Evolutionary conservation across 805 yeast species (phyloP).

Genomic region (Lachancea thermotolerans): DNA sequence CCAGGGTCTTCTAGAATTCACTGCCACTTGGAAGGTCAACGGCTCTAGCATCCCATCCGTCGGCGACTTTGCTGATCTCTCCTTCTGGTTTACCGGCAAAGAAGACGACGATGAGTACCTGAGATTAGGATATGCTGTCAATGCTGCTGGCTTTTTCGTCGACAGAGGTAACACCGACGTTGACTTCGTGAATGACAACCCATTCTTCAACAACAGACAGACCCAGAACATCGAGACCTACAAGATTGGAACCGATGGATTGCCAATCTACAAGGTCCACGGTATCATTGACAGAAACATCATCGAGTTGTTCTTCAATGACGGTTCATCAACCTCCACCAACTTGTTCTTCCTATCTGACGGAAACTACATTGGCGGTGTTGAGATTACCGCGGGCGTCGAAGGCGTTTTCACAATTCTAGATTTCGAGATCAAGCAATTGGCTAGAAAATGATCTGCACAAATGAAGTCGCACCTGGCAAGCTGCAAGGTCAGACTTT

Average conservation of each 20-base stretch:
- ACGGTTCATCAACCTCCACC: slow-evolving; percentile 26
- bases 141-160: slow-evolving; percentile 20
- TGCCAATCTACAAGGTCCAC: slow-evolving; percentile 19
- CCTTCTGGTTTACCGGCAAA: slow-evolving; percentile 15
- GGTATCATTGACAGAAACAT: slow-evolving; percentile 30
- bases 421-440: slow-evolving; percentile 9
- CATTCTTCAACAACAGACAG: slow-evolving; percentile 25
- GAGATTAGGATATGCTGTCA: slow-evolving; percentile 25
- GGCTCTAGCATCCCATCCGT: slow-evolving; percentile 3
- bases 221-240: slow-evolving; percentile 22
- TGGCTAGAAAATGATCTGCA: neutral
- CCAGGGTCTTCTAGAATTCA: slow-evolving; percentile 24
- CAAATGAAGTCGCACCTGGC: too few species aligned
- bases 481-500: too few species aligned
- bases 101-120: slow-evolving; percentile 18
- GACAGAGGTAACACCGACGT: slow-evolving; percentile 24
- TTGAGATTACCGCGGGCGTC: slow-evolving; percentile 12
- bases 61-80: slow-evolving; percentile 14
- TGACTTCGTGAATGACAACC: slow-evolving; percentile 19
- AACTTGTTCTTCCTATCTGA: slow-evolving; percentile 27
- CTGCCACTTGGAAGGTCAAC: slow-evolving; percentile 19
- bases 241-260: slow-evolving; percentile 11
- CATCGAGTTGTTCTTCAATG: slow-evolving; percentile 29
- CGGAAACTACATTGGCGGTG: slow-evolving; percentile 13
- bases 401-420: slow-evolving; percentile 8